Percentiles rank a stretch among this genome's conserved stretches.
Evolutionary conservation across 1,139 yeast species (phyloP).

Genomic region (Geotrichum australiense): DNA sequence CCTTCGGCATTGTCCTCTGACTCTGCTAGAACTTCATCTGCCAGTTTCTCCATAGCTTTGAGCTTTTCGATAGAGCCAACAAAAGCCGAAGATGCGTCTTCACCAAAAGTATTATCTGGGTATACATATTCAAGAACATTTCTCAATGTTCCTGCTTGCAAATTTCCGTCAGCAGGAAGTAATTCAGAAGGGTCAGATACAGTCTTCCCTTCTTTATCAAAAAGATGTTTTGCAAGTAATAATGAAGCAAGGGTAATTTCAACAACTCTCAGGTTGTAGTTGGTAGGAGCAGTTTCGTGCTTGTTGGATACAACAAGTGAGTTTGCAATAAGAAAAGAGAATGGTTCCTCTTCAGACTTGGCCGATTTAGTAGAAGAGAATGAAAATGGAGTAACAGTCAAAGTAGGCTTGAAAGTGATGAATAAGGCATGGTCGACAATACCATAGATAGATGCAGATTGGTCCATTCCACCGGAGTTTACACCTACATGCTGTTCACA

Average conservation of each 20-base stretch:
- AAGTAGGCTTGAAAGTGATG: conserved; percentile 55
- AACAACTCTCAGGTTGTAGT: conserved; percentile 50
- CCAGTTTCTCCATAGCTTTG: conserved; percentile 38
- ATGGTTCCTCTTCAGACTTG: conserved; percentile 32
- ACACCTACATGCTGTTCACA: conserved; percentile 71
- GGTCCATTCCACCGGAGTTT: conserved; percentile 76
- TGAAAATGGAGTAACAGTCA: conserved; percentile 56
- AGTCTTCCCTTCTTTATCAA: conserved; percentile 31
- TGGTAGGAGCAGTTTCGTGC: conserved; percentile 61
- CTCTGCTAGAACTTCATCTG: conserved; percentile 33
- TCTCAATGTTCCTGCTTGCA: conserved; percentile 56
- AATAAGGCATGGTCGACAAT: conserved; percentile 51
- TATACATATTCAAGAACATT: conserved; percentile 48
- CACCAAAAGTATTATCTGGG: conserved; percentile 12
- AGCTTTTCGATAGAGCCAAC: conserved; percentile 30
- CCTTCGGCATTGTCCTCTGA: conserved; percentile 36
- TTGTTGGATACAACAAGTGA: conserved; percentile 58
- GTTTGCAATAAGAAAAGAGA: conserved; percentile 57
- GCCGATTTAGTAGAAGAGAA: conserved; percentile 3
- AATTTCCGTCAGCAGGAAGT: conserved; percentile 48
- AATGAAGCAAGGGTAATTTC: conserved; percentile 18
- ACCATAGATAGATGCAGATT: conserved; percentile 67
- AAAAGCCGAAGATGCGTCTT: conserved; percentile 6
- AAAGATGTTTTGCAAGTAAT: conserved; percentile 39
- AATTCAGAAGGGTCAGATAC: conserved; percentile 9